Conservation (phyloP, 1,284 basidiomycete species). For the Gomphus bonarii region DNA sequence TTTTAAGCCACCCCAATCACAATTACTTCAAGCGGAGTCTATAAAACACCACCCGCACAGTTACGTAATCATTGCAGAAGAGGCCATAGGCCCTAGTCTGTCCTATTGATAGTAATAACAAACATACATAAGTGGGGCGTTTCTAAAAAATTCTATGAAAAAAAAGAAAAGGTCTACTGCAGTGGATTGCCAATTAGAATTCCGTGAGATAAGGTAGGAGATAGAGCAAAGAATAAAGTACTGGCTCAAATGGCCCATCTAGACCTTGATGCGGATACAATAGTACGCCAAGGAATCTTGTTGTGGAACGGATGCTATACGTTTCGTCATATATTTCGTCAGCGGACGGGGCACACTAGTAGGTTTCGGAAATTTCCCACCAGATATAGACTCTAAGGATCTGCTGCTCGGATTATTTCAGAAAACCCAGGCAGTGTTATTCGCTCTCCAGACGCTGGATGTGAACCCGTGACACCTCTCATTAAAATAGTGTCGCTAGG, state of each 20-base stretch:
- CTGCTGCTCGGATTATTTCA: constrained; percentile 9
- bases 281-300: neutral
- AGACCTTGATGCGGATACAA: neutral
- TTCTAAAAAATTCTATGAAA: neutral
- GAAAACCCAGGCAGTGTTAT: constrained; percentile 9
- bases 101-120: neutral
- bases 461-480: neutral
- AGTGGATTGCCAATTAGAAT: neutral
- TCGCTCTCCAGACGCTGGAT: neutral
- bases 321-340: neutral
- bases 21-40: too few species aligned
- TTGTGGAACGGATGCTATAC: neutral
- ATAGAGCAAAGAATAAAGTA: neutral
- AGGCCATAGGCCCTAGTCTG: neutral
- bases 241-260: neutral
- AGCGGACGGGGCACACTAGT: neutral
- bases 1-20: too few species aligned
- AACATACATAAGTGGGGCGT: neutral
- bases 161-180: neutral
- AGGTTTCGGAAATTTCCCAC: neutral
- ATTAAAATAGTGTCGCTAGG: neutral
- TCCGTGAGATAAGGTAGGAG: neutral
- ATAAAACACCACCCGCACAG: too few species aligned
- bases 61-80: too few species aligned
- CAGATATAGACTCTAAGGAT: neutral